These are phyloP conservation scores for Colletotrichum lentis DNA, from an alignment of 2,329 filamentous ascomycete genomes.

Conservation along the genomic window DNA sequence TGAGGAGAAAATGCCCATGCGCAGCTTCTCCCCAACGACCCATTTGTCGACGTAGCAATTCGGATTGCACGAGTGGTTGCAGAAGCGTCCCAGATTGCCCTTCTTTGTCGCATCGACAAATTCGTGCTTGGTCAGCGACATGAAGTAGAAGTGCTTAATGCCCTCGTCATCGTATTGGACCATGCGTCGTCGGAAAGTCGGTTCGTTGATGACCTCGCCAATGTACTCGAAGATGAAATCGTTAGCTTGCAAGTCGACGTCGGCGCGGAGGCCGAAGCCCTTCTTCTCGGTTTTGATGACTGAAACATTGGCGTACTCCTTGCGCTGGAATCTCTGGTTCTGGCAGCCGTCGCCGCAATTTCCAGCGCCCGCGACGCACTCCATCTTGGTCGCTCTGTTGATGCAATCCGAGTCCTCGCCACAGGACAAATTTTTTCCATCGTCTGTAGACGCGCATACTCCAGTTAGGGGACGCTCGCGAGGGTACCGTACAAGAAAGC, in stretches of 20 bases:
- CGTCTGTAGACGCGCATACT: constrained; percentile 51
- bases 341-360: constrained; percentile 88
- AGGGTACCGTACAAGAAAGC: constrained; percentile 32
- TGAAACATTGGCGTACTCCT: constrained; percentile 87
- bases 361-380: constrained; percentile 81
- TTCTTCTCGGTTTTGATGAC: constrained; percentile 99
- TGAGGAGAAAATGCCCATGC: constrained; percentile 98
- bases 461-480: constrained; percentile 37
- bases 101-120: constrained; percentile 98
- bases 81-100: constrained; percentile 94
- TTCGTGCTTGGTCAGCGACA: constrained; percentile 95
- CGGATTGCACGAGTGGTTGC: constrained; percentile 98
- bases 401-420: constrained; percentile 98
- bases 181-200: constrained; percentile 87
- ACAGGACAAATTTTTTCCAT: constrained; percentile 81
- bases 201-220: constrained; percentile 95
- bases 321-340: constrained; percentile 93
- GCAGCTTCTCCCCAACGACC: constrained; percentile 95
- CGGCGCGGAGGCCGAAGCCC: constrained; percentile 87
- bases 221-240: constrained; percentile 99
- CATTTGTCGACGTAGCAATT: constrained; percentile 99
- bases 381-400: constrained; percentile 97
- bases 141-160: constrained; percentile 99
- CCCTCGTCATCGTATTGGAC: constrained; percentile 93
- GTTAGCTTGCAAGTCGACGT: constrained; percentile 77